Conservation (phyloP, 441 rosid species). For the Omphalea diandra region DNA sequence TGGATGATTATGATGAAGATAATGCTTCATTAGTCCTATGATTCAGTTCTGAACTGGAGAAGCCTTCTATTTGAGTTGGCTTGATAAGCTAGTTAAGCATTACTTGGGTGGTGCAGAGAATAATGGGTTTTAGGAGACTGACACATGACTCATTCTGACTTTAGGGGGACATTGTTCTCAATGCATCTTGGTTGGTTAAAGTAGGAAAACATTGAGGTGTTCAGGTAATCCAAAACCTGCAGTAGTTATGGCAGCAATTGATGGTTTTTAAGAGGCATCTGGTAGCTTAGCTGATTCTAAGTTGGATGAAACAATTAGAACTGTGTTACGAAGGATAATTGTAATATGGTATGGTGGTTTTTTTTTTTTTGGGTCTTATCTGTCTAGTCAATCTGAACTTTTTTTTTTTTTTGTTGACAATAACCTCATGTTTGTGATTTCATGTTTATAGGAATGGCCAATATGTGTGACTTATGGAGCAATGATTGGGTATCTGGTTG, state of each 20-base stretch:
- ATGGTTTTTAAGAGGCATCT: not conserved
- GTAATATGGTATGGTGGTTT: no score
- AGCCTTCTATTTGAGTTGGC: not conserved
- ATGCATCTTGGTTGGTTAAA: not conserved
- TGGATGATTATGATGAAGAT: not conserved
- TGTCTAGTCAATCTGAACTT: no score
- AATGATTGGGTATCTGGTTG: slow-evolving; percentile 53
- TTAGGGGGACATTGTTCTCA: not conserved
- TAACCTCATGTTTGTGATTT: slow-evolving; percentile 14
- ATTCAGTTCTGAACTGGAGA: not conserved
- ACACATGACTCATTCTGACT: no score
- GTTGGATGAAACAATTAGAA: no score
- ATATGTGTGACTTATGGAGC: slow-evolving; percentile 81
- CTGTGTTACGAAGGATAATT: not conserved
- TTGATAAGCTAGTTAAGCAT: not conserved
- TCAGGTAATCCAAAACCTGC: not conserved
- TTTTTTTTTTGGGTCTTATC: no score
- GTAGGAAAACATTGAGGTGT: not conserved
- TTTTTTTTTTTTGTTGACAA: not conserved
- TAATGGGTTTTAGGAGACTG: no score
- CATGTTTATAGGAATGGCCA: slow-evolving; percentile 72
- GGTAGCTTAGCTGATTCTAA: not conserved
- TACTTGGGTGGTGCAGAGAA: not conserved
- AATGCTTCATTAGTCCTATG: not conserved
- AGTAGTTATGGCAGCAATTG: not conserved